phyloP scores from a whole-genome alignment of 208 protist genomes.

The Endotrypanum monterogeii region DNA sequence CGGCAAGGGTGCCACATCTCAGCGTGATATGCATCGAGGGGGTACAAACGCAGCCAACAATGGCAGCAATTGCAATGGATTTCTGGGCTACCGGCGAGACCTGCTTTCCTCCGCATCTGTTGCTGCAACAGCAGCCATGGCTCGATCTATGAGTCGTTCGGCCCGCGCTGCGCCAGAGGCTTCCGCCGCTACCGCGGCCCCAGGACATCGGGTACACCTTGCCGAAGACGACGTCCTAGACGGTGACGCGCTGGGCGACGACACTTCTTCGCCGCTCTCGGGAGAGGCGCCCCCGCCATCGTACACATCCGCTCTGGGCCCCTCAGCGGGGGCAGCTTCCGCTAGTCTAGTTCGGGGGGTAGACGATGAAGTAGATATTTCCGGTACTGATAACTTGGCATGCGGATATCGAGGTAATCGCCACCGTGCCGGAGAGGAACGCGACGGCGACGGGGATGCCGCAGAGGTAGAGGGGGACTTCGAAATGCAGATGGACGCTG shows the following conservation, averaged over 20 bases:
- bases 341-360: constrained; percentile 10
- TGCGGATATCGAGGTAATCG: not conserved
- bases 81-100: constrained; percentile 9
- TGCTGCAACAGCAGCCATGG: not conserved
- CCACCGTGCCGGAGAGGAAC: not conserved
- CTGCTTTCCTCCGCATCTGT: constrained; percentile 17
- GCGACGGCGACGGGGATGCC: not conserved
- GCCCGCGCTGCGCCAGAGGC: not conserved
- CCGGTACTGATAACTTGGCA: not conserved
- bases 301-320: not conserved
- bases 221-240: constrained; percentile 21
- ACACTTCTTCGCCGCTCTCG: not conserved
- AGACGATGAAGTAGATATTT: constrained; percentile 13
- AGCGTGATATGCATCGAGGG: not conserved
- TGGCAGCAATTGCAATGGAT: constrained; percentile 3
- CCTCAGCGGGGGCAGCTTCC: not conserved
- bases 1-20: not conserved
- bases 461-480: constrained; percentile 1
- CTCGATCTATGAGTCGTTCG: not conserved
- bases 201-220: not conserved
- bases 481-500: constrained; percentile 50
- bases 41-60: not conserved
- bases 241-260: constrained; percentile 9
- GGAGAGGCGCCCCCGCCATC: constrained; percentile 5
- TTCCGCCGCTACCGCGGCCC: not conserved